A percentile compares a stretch with the other conserved stretches of the same genome.
Evolutionary conservation across 805 yeast genomes (phyloP).

Genomic region (Kazachstania africana): DNA sequence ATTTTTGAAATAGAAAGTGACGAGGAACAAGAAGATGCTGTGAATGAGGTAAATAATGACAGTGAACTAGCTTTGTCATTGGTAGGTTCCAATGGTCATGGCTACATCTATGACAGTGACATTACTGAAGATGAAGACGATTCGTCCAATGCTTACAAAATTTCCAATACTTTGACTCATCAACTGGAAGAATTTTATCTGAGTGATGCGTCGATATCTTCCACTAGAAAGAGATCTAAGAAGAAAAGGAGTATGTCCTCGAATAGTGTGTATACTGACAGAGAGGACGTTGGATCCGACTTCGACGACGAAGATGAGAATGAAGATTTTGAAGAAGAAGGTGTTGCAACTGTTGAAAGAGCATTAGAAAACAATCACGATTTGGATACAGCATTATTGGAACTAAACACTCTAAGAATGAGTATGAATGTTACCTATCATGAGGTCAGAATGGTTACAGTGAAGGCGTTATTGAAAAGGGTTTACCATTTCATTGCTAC

Average conservation of each 20-base stretch:
- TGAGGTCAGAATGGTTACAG: slow-evolving; percentile 78
- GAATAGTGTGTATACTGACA: slow-evolving; percentile 35
- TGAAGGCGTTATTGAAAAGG: slow-evolving; percentile 56
- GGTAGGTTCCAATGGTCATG: slow-evolving; percentile 29
- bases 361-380: slow-evolving; percentile 90
- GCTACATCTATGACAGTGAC: slow-evolving; percentile 29
- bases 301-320: slow-evolving; percentile 39
- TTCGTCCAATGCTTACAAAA: slow-evolving; percentile 12
- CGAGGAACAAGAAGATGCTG: slow-evolving; percentile 5
- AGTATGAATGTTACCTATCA: slow-evolving; percentile 93
- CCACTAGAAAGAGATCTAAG: slow-evolving; percentile 34
- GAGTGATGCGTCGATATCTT: slow-evolving; percentile 49
- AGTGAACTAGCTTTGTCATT: slow-evolving; percentile 12
- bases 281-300: slow-evolving; percentile 28
- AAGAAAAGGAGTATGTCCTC: slow-evolving; percentile 34
- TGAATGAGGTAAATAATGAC: slow-evolving; percentile 22
- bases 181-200: slow-evolving; percentile 37
- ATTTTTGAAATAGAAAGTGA: slow-evolving; percentile 14
- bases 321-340: slow-evolving; percentile 79
- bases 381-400: slow-evolving; percentile 83
- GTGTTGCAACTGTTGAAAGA: slow-evolving; percentile 84
- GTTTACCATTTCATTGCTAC: slow-evolving; percentile 66
- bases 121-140: slow-evolving; percentile 24
- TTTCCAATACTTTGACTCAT: slow-evolving; percentile 31
- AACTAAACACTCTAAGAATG: slow-evolving; percentile 91